phyloP scores from a whole-genome alignment of 495 filamentous ascomycete genomes.

The Lepraria neglecta region DNA sequence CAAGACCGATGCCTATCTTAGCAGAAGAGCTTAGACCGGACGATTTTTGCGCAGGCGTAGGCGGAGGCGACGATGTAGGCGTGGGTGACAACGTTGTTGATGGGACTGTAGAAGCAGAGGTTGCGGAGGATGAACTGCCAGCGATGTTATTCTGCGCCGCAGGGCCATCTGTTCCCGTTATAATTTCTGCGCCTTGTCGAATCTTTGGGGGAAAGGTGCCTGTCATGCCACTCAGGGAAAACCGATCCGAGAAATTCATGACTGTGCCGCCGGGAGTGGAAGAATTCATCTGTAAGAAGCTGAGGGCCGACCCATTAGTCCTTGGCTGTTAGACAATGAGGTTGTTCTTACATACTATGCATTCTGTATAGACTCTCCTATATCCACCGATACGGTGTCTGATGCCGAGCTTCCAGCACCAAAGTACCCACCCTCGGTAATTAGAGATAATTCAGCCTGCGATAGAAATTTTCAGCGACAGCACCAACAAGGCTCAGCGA shows the following conservation, averaged over 20 bases:
- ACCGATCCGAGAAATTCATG: slow-evolving; percentile 58
- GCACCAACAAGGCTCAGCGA: not conserved
- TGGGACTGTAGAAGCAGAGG: slow-evolving; percentile 2
- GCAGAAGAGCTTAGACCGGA: not conserved
- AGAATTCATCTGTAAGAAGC: slow-evolving; percentile 60
- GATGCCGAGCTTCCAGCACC: slow-evolving; percentile 46
- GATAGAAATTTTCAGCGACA: slow-evolving; percentile 18
- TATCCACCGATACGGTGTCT: slow-evolving; percentile 41
- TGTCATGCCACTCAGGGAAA: slow-evolving; percentile 61
- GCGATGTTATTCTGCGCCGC: slow-evolving; percentile 34
- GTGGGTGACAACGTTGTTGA: not conserved
- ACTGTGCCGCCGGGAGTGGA: slow-evolving; percentile 45
- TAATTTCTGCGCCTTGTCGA: slow-evolving; percentile 34
- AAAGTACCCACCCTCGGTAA: slow-evolving; percentile 40
- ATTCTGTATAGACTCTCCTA: slow-evolving; percentile 48
- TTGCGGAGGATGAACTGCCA: slow-evolving; percentile 20
- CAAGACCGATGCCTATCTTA: slow-evolving; percentile 5
- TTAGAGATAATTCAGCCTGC: slow-evolving; percentile 41
- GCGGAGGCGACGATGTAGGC: not conserved
- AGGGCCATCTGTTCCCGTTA: slow-evolving; percentile 43
- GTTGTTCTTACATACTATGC: slow-evolving; percentile 57
- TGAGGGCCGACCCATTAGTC: slow-evolving; percentile 29
- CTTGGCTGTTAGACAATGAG: not conserved
- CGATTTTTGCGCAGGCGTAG: not conserved
- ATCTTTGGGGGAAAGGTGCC: slow-evolving; percentile 51